These are phyloP conservation scores for Pogostemon cablin DNA, from an alignment of 257 asterid genomes.

Conservation along the genomic window DNA sequence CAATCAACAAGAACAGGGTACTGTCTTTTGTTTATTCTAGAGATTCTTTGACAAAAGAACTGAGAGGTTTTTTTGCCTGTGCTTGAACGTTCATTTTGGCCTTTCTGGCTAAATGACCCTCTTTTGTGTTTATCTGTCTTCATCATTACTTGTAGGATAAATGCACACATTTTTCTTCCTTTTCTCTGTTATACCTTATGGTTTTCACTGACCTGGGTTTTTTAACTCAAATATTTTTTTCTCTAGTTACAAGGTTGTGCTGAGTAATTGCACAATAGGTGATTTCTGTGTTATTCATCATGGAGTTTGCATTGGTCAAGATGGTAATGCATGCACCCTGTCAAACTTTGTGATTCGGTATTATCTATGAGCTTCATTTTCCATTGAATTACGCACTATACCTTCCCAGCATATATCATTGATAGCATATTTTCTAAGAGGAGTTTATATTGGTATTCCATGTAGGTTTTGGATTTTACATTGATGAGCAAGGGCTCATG, in stretches of 20 bases:
- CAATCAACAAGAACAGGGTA: constrained; percentile 89
- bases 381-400: constrained; percentile 1
- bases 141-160: background rate
- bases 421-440: constrained; percentile 21
- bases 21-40: constrained; percentile 20
- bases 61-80: background rate
- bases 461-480: constrained; percentile 82
- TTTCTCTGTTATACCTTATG: background rate
- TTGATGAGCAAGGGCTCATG: constrained; percentile 73
- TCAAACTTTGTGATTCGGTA: constrained; percentile 16
- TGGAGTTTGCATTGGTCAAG: constrained; percentile 96
- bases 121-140: too few relatives aligned
- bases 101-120: background rate
- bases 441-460: constrained; percentile 16
- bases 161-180: background rate
- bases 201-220: constrained; percentile 1
- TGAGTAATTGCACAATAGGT: constrained; percentile 78
- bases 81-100: constrained; percentile 12
- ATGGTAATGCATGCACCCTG: constrained; percentile 53
- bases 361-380: constrained; percentile 3
- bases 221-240: constrained; percentile 20
- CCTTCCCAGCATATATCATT: background rate
- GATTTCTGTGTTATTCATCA: constrained; percentile 72
- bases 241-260: constrained; percentile 73
- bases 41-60: constrained; percentile 1